Conservation (phyloP, 192 early-diverging fungal species). For the Dissophora ornata region DNA sequence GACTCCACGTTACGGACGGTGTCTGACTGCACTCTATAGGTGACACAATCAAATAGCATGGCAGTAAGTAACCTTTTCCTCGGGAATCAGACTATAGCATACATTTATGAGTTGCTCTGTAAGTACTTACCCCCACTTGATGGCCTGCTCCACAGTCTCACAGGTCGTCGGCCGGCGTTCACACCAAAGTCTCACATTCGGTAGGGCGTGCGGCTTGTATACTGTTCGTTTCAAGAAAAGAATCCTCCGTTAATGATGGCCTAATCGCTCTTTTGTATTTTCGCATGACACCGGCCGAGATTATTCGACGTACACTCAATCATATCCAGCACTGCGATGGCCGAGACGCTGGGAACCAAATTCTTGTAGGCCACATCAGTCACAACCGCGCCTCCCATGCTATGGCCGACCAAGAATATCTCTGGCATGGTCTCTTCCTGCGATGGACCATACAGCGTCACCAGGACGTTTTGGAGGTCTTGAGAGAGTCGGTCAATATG, state of each 20-base stretch:
- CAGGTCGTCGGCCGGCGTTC: constrained; percentile 1
- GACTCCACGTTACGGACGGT: constrained; percentile 20
- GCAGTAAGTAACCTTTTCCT: no score
- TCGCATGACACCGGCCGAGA: no score
- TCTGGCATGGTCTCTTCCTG: constrained; percentile 5
- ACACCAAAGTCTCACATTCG: constrained; percentile 3
- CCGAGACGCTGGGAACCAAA: constrained; percentile 44
- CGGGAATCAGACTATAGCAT: no score
- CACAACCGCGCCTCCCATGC: constrained; percentile 71
- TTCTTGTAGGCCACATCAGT: constrained; percentile 54
- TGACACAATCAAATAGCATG: neutral
- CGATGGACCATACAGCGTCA: constrained; percentile 10
- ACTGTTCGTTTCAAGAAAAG: neutral
- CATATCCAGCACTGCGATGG: constrained; percentile 68
- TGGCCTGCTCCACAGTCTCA: constrained; percentile 9
- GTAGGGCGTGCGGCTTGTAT: neutral
- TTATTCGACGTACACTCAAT: constrained; percentile 55
- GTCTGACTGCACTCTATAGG: constrained; percentile 15
- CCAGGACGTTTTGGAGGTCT: constrained; percentile 19
- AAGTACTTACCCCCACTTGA: constrained; percentile 34
- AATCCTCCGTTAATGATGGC: no score
- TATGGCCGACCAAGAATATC: constrained; percentile 37
- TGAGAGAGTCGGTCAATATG: constrained; percentile 13
- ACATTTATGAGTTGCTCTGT: no score
- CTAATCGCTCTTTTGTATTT: no score